These are phyloP conservation scores for Pseudozyma tsukubaensis DNA, from an alignment of 1,284 basidiomycete genomes.

Conservation along the genomic window DNA sequence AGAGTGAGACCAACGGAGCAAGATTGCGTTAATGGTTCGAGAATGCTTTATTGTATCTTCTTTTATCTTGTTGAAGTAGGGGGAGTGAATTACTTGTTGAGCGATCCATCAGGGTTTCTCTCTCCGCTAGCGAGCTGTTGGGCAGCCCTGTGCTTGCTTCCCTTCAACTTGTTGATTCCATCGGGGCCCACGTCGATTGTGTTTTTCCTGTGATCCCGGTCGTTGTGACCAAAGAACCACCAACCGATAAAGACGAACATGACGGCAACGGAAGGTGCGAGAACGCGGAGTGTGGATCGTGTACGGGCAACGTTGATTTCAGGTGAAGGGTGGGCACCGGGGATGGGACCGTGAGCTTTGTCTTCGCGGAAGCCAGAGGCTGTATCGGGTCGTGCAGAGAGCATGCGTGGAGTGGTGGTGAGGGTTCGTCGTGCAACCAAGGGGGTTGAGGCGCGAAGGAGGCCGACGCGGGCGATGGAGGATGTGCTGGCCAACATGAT, in stretches of 20 bases:
- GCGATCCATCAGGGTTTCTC: conserved; percentile 30
- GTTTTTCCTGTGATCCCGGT: conserved; percentile 35
- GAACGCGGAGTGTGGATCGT: conserved; percentile 40
- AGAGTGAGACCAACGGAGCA: not conserved
- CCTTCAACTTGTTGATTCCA: conserved; percentile 45
- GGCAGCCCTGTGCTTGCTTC: conserved; percentile 38
- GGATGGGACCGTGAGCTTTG: conserved; percentile 32
- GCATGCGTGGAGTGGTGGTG: conserved; percentile 17
- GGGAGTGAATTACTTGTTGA: conserved; percentile 1
- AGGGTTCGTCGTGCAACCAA: conserved; percentile 2
- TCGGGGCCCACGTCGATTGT: conserved; percentile 43
- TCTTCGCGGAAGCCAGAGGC: conserved; percentile 34
- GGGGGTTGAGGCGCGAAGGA: not conserved
- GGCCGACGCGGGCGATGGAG: conserved; percentile 14
- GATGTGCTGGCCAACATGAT: conserved; percentile 28
- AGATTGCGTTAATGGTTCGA: not conserved
- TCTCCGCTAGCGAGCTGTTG: conserved; percentile 37
- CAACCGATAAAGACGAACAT: conserved; percentile 49
- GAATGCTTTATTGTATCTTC: not conserved
- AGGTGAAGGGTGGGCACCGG: conserved; percentile 38
- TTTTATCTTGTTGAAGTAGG: not conserved
- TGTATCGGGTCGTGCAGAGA: conserved; percentile 45
- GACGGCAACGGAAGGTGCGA: conserved; percentile 40
- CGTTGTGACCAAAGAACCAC: conserved; percentile 53
- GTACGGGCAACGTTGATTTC: conserved; percentile 45